phyloP scores from a whole-genome alignment of 2,329 filamentous ascomycete species.

The Xylariaceae sp. region DNA sequence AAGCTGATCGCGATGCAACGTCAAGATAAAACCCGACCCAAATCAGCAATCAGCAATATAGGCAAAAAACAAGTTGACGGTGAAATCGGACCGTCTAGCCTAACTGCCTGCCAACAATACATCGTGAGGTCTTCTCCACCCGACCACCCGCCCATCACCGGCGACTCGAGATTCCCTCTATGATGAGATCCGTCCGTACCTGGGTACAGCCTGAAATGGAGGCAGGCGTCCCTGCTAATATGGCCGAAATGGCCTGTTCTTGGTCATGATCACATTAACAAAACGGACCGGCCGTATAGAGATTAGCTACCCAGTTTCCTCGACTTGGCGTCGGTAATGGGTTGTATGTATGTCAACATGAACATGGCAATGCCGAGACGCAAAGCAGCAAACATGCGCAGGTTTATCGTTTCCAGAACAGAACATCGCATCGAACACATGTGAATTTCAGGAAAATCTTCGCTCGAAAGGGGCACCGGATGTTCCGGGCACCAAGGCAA shows the following conservation, averaged over 20 bases:
- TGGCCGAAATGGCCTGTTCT: conserved; percentile 21
- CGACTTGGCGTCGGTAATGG: conserved; percentile 6
- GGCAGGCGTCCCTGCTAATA: conserved; percentile 8
- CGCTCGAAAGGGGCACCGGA: conserved; percentile 23
- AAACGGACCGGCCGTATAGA: conserved; percentile 10
- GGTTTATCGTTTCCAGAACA: conserved; percentile 17
- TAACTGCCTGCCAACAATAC: conserved; percentile 23
- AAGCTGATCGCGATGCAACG: conserved; percentile 8
- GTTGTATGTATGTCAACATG: conserved; percentile 9
- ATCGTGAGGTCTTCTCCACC: conserved; percentile 28
- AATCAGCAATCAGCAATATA: conserved; percentile 13
- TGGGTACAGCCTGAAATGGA: conserved; percentile 22
- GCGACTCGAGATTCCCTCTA: conserved; percentile 18
- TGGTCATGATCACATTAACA: conserved; percentile 4
- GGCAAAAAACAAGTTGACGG: conserved; percentile 12
- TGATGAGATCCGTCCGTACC: neutral
- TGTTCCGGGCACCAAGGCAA: conserved; percentile 24
- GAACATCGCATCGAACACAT: conserved; percentile 27
- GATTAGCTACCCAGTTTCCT: neutral
- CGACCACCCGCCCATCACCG: conserved; percentile 27
- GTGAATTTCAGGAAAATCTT: conserved; percentile 26
- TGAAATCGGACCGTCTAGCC: conserved; percentile 26
- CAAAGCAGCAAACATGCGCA: conserved; percentile 3
- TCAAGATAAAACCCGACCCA: conserved; percentile 5
- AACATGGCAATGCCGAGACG: conserved; percentile 27